phyloP scores from a whole-genome alignment of 2,329 filamentous ascomycete species.

The Aureobasidium sp. region DNA sequence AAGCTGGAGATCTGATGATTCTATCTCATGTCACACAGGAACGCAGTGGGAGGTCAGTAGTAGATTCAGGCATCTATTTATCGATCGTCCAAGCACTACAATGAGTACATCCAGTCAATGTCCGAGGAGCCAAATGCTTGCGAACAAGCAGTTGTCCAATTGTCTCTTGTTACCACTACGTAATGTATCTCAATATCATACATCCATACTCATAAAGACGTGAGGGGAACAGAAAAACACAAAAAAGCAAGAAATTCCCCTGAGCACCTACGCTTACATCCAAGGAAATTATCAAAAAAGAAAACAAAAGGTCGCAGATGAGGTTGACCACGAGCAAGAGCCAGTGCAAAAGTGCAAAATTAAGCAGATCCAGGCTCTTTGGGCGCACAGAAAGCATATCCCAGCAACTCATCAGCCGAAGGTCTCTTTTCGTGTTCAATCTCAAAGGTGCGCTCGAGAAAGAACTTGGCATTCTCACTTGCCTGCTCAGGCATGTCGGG shows the following conservation, averaged over 20 bases:
- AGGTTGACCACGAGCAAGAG: not conserved
- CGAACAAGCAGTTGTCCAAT: not conserved
- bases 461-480: slow-evolving; percentile 73
- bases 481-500: slow-evolving; percentile 84
- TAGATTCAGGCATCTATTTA: too few species aligned
- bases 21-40: too few species aligned
- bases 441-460: slow-evolving; percentile 86
- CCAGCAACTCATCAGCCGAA: slow-evolving; percentile 81
- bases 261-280: slow-evolving; percentile 10
- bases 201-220: not conserved
- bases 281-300: not conserved
- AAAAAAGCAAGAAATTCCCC: not conserved
- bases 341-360: not conserved
- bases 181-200: not conserved
- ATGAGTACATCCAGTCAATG: too few species aligned
- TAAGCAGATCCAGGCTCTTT: slow-evolving; percentile 8
- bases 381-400: slow-evolving; percentile 56
- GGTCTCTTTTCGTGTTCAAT: slow-evolving; percentile 89
- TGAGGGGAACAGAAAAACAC: not conserved
- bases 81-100: too few species aligned
- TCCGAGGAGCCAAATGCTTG: not conserved
- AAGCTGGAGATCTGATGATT: too few species aligned
- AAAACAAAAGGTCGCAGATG: not conserved
- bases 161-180: not conserved
- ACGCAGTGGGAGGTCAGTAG: too few species aligned